A percentile compares a stretch with the other conserved stretches of the same genome.
Evolutionary conservation across 2,329 filamentous ascomycete genomes (phyloP).

Genomic region (Fusarium transvaalense): DNA sequence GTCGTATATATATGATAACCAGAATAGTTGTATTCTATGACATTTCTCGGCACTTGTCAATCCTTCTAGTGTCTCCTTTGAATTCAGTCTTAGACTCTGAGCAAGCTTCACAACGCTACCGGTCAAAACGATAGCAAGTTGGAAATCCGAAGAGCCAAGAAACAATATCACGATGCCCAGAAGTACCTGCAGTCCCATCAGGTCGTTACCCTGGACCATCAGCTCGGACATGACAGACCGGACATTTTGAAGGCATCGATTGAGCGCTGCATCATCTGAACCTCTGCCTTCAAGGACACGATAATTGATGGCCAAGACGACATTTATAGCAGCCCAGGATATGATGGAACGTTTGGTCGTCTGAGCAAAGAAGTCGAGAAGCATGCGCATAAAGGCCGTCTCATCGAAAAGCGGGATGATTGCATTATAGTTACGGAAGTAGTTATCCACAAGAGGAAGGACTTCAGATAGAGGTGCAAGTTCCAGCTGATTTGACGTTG

Average conservation of each 20-base stretch:
- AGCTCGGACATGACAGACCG: conserved; percentile 52
- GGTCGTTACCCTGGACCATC: conserved; percentile 49
- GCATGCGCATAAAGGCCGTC: conserved; percentile 50
- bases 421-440: conserved; percentile 38
- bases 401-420: conserved; percentile 54
- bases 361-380: conserved; percentile 51
- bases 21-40: conserved; percentile 53
- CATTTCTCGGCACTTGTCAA: conserved; percentile 11
- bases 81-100: conserved; percentile 52
- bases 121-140: conserved; percentile 50
- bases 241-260: conserved; percentile 49
- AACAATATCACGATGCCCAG: conserved; percentile 53
- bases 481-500: conserved; percentile 16
- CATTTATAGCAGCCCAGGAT: conserved; percentile 53
- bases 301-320: conserved; percentile 52
- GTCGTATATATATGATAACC: conserved; percentile 54
- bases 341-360: conserved; percentile 34
- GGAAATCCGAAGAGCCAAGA: conserved; percentile 50
- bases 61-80: conserved; percentile 24
- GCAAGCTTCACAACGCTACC: conserved; percentile 52
- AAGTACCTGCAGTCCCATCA: conserved; percentile 52
- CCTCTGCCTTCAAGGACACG: conserved; percentile 38
- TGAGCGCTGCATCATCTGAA: conserved; percentile 32
- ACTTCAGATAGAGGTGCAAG: conserved; percentile 37
- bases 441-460: conserved; percentile 37